Evolutionary conservation across 2,329 filamentous ascomycete species (phyloP).

Genomic region (Verruconis gallopava): DNA sequence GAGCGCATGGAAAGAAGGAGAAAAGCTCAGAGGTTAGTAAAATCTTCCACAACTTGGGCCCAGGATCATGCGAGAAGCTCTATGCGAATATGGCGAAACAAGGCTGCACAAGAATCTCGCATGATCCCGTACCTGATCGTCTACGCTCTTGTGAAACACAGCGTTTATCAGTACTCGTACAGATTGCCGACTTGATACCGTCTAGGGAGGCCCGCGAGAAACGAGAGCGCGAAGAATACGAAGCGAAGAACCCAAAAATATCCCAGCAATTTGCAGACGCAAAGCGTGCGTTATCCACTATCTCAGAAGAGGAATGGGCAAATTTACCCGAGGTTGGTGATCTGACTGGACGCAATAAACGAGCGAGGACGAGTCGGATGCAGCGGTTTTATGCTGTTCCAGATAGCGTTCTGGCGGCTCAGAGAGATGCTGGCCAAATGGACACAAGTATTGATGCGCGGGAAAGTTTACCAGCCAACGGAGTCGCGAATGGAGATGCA

Average conservation of each 20-base stretch:
- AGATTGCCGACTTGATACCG: slow-evolving; percentile 61
- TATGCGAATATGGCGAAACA: too few species aligned
- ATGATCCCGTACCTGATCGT: slow-evolving; percentile 29
- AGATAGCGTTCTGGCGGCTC: slow-evolving; percentile 84
- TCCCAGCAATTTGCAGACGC: slow-evolving; percentile 95
- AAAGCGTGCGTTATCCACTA: slow-evolving; percentile 75
- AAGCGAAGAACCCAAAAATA: slow-evolving; percentile 95
- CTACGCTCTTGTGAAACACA: too few species aligned
- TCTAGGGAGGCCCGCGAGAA: slow-evolving; percentile 87
- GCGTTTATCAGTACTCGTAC: slow-evolving; percentile 57
- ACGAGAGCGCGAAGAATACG: slow-evolving; percentile 86
- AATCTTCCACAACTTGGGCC: slow-evolving; percentile 17
- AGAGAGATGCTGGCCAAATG: slow-evolving; percentile 66
- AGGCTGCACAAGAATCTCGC: too few species aligned
- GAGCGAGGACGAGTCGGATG: slow-evolving; percentile 43
- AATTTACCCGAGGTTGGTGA: slow-evolving; percentile 92
- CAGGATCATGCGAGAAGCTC: not conserved
- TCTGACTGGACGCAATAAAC: slow-evolving; percentile 83
- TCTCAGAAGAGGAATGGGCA: slow-evolving; percentile 94
- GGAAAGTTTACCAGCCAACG: slow-evolving; percentile 43
- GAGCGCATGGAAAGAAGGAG: slow-evolving; percentile 91
- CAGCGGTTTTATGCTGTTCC: slow-evolving; percentile 92
- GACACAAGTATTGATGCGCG: slow-evolving; percentile 72
- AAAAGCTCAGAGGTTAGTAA: slow-evolving; percentile 71
- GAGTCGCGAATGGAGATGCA: slow-evolving; percentile 33